Conservation (phyloP, 106 monocot species). For the Triglochin maritima region DNA sequence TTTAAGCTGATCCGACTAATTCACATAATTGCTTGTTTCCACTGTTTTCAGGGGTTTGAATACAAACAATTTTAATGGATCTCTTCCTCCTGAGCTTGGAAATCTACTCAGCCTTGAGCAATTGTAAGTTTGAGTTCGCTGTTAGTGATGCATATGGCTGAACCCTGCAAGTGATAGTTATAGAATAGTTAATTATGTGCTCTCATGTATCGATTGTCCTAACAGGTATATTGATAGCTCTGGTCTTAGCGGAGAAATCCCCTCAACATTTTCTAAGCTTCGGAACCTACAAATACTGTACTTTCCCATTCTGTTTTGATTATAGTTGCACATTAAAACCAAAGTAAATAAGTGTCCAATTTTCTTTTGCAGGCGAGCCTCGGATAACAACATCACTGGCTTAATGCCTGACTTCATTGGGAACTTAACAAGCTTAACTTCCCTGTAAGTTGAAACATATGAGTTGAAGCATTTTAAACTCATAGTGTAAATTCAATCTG, state of each 20-base stretch:
- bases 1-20: neutral
- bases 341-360: no score
- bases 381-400: constrained; percentile 66
- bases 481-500: no score
- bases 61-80: constrained; percentile 10
- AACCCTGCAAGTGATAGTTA: neutral
- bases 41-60: constrained; percentile 6
- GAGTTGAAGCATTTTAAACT: no score
- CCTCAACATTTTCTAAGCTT: constrained; percentile 11
- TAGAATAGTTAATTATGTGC: neutral
- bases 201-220: neutral
- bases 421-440: constrained; percentile 28
- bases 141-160: neutral
- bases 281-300: neutral
- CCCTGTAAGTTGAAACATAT: constrained; percentile 33
- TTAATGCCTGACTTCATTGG: constrained; percentile 66
- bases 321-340: no score
- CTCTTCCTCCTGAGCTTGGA: constrained; percentile 8
- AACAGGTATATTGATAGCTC: constrained; percentile 17
- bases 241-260: constrained; percentile 16
- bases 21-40: neutral
- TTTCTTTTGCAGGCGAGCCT: constrained; percentile 34
- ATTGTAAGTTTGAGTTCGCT: constrained; percentile 3
- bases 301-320: no score
- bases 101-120: constrained; percentile 6